A percentile compares a stretch with the other conserved stretches of the same genome.
Conservation (phyloP, 176 grass and related monocot genomes). For the Raddia guianensis region DNA sequence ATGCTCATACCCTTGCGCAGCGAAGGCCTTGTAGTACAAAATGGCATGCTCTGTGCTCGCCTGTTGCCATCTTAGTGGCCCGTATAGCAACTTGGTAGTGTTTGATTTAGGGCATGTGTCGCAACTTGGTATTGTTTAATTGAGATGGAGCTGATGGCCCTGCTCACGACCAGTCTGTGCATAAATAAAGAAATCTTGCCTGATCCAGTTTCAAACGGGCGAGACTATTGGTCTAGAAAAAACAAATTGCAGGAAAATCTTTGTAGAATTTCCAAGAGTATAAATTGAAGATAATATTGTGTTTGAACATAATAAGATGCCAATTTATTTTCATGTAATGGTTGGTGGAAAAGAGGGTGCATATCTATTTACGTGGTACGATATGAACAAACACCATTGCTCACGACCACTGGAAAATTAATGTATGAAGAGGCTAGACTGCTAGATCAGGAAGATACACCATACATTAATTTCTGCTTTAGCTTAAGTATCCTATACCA, state of each 20-base stretch:
- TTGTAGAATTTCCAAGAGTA: background rate
- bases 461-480: slow-evolving; percentile 7
- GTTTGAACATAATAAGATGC: background rate
- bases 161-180: background rate
- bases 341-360: background rate
- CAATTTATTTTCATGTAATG: background rate
- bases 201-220: background rate
- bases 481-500: background rate
- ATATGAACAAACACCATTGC: slow-evolving; percentile 24
- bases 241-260: background rate
- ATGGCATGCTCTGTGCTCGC: background rate
- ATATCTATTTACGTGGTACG: background rate
- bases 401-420: too few relatives aligned
- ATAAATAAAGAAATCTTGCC: background rate
- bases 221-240: background rate
- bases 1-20: too few relatives aligned
- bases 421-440: slow-evolving; percentile 3
- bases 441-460: slow-evolving; percentile 12
- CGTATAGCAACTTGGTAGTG: background rate
- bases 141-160: background rate
- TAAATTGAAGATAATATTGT: background rate
- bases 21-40: background rate
- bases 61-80: too few relatives aligned
- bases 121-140: background rate
- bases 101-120: background rate